A percentile compares a stretch with the other conserved stretches of the same genome.
Evolutionary conservation across 208 protist species (phyloP).

Genomic region (Tritrichomonas foetus): DNA sequence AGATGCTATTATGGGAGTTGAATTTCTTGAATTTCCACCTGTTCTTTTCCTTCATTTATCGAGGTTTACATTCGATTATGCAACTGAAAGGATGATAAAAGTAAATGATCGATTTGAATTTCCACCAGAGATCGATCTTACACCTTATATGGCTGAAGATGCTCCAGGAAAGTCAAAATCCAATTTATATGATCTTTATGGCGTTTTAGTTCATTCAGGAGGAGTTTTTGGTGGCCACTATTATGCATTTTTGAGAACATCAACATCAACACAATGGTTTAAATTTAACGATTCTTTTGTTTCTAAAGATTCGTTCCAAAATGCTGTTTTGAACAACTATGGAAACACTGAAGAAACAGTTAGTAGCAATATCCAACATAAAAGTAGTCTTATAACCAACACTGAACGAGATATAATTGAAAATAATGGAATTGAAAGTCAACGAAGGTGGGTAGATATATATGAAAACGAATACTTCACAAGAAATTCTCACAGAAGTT

Average conservation of each 20-base stretch:
- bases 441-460: too few species aligned
- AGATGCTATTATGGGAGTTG: conserved; percentile 57
- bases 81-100: conserved; percentile 49
- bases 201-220: conserved; percentile 23
- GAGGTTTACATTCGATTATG: background rate
- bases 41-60: background rate
- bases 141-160: conserved; percentile 41
- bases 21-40: background rate
- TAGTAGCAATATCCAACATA: background rate
- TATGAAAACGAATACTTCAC: too few species aligned
- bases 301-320: background rate
- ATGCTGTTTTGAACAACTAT: background rate
- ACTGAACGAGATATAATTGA: background rate
- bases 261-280: background rate
- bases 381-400: background rate
- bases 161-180: conserved; percentile 27
- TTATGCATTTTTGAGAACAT: background rate
- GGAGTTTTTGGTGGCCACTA: background rate
- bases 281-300: conserved; percentile 16
- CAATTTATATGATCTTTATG: background rate
- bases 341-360: background rate
- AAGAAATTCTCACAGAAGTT: too few species aligned
- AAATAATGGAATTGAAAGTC: background rate
- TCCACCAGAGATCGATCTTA: background rate
- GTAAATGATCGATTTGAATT: conserved; percentile 1